These are phyloP conservation scores for Bryoglossum gracile DNA, from an alignment of 495 filamentous ascomycete genomes.

Conservation along the genomic window DNA sequence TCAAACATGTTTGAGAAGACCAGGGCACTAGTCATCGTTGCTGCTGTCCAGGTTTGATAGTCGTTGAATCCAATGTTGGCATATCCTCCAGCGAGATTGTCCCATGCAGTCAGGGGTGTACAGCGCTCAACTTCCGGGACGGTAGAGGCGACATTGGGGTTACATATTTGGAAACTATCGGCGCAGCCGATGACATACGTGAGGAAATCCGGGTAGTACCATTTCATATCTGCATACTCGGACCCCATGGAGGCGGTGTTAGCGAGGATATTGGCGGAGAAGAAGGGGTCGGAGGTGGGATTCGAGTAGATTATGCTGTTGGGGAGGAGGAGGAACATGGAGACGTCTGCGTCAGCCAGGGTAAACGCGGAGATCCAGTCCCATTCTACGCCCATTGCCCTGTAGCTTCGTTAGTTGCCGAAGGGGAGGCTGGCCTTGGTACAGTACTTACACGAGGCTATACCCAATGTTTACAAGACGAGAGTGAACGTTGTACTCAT, in stretches of 20 bases:
- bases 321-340: constrained; percentile 27
- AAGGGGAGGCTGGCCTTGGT: no score
- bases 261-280: constrained; percentile 11
- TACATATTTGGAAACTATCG: constrained; percentile 30
- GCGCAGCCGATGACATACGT: constrained; percentile 23
- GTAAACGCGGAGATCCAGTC: constrained; percentile 23
- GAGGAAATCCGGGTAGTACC: constrained; percentile 11
- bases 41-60: background rate
- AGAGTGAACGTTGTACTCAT: constrained; percentile 4
- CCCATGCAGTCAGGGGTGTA: background rate
- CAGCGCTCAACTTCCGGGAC: background rate
- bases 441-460: constrained; percentile 14
- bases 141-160: constrained; percentile 10
- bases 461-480: background rate
- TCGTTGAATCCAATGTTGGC: background rate
- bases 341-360: constrained; percentile 29
- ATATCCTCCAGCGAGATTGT: background rate
- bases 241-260: background rate
- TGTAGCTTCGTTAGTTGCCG: no score
- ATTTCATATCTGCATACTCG: background rate
- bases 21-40: background rate
- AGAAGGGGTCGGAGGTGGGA: constrained; percentile 26
- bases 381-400: no score
- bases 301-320: constrained; percentile 24
- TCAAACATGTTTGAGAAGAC: background rate